phyloP scores from a whole-genome alignment of 2,329 filamentous ascomycete species.

The Ophiostoma ips region DNA sequence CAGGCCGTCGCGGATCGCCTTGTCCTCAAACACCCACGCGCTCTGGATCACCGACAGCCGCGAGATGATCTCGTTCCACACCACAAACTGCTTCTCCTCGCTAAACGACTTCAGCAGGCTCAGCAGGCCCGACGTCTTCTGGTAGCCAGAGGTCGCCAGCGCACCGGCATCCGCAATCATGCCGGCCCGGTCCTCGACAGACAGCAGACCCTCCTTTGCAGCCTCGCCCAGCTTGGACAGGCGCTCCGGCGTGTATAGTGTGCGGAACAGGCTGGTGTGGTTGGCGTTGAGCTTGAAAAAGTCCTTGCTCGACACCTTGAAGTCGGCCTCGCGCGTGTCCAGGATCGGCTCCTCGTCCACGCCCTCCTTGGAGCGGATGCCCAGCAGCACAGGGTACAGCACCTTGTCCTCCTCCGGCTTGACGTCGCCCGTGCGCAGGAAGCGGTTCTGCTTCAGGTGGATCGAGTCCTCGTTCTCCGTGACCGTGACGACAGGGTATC shows the following conservation, averaged over 20 bases:
- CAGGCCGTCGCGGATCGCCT: slow-evolving; percentile 57
- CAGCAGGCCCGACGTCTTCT: slow-evolving; percentile 81
- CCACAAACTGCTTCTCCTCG: slow-evolving; percentile 75
- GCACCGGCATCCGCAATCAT: slow-evolving; percentile 92
- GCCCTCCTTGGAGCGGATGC: slow-evolving; percentile 70
- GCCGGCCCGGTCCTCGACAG: slow-evolving; percentile 81
- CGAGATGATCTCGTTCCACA: slow-evolving; percentile 84
- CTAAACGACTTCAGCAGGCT: slow-evolving; percentile 78
- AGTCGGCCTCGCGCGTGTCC: slow-evolving; percentile 54
- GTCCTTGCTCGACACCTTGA: slow-evolving; percentile 64
- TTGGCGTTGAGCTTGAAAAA: slow-evolving; percentile 97
- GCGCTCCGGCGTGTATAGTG: slow-evolving; percentile 70
- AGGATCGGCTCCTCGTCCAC: slow-evolving; percentile 65
- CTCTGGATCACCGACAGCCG: slow-evolving; percentile 65
- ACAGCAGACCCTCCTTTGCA: slow-evolving; percentile 65
- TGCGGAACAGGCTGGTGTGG: slow-evolving; percentile 84
- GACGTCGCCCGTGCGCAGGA: slow-evolving; percentile 82
- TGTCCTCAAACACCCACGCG: slow-evolving; percentile 81
- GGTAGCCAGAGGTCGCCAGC: slow-evolving; percentile 77
- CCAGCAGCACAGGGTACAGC: slow-evolving; percentile 80
- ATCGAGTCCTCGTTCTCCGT: slow-evolving; percentile 63
- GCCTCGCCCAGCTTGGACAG: slow-evolving; percentile 78
- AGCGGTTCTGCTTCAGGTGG: slow-evolving; percentile 85
- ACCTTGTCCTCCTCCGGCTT: slow-evolving; percentile 85
- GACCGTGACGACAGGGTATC: slow-evolving; percentile 81